Base-by-base conservation (phyloP, 768 basidiomycete genomes). In the Clitopilus passeckerianus region DNA sequence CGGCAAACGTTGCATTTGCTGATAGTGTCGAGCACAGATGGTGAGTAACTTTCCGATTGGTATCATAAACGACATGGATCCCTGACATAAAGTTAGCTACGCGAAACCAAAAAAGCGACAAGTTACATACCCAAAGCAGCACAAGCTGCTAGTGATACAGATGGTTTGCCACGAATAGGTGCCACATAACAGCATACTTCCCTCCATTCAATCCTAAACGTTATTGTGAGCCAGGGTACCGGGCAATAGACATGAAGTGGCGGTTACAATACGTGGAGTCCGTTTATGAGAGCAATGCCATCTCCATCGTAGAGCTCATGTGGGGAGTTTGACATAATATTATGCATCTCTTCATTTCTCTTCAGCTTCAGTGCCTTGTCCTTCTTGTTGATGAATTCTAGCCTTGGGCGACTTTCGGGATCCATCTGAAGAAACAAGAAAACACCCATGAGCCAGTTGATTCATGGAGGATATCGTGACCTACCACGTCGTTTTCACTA, bases 251-350 rank as follows among this genome's bases (percentile, higher is more conserved):
- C 15, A 8, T 12, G 27, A 16, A n/a, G 44, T 33, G 27, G 22
- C 20, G 73, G 84, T 34, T 63, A 90, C 89, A 59, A 74, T 23
- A 88, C 22, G 2, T 61, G 57, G 27, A 83, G 59, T 2, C 76
- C 76, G 20, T 66, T 71, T 6, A 84, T 70, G 15, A 89, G 71
- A 16, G 70, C 65, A 14, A 90, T 54, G 6, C 68, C 60, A 64
- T 91, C 89, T 1, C 84, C 86, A 54, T 83, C 79, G 62, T 77
- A 67, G 60, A 90, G 70, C 37, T 78, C 73, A n/a, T 63, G 61
- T 3, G 75, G 68, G 7, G 74, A 68, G n/a, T 63, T 68, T 0
- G 76, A 69, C 34, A 80, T 75, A 18, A 82, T 67, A 6, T 69
- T 50, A 1, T 77, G 4, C 0, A 69, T 57, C 2, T 69, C 63